Conservation (phyloP, 2,329 filamentous ascomycete genomes). For the Ceratocystis huliohia region DNA sequence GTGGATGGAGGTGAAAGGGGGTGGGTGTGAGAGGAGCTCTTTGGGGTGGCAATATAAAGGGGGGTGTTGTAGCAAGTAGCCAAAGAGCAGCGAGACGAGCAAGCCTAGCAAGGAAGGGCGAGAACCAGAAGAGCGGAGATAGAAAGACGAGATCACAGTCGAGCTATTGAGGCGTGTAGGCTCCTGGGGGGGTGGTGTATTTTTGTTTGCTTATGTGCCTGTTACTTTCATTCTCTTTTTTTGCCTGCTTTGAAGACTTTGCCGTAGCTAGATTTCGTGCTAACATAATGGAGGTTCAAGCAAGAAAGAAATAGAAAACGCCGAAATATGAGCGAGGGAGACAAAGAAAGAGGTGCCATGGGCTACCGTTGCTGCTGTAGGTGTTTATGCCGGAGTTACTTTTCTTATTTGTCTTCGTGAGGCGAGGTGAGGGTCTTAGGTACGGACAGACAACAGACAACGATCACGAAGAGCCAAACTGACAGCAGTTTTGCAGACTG, state of each 20-base stretch:
- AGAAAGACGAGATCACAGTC: slow-evolving; percentile 1
- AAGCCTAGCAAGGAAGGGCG: not conserved
- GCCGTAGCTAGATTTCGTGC: not conserved
- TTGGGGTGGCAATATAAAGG: not conserved
- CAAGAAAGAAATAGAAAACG: not conserved
- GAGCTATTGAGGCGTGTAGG: too few species aligned
- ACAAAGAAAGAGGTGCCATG: not conserved
- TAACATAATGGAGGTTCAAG: not conserved
- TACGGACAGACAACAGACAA: too few species aligned
- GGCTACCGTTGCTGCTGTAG: not conserved
- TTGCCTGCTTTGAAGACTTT: not conserved
- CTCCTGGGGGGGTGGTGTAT: not conserved
- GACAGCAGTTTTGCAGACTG: too few species aligned
- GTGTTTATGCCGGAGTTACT: not conserved
- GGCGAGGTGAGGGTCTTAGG: not conserved
- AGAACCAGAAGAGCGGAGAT: not conserved
- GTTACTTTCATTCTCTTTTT: not conserved
- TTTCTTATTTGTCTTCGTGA: not conserved
- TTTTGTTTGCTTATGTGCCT: not conserved
- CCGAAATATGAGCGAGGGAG: not conserved
- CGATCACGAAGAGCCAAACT: too few species aligned
- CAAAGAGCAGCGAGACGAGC: not conserved
- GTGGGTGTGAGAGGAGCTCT: not conserved
- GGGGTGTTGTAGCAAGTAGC: not conserved
- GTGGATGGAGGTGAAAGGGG: not conserved